These are phyloP conservation scores for Bimuria novae-zelandiae DNA, from an alignment of 2,329 filamentous ascomycete species.

Conservation along the genomic window DNA sequence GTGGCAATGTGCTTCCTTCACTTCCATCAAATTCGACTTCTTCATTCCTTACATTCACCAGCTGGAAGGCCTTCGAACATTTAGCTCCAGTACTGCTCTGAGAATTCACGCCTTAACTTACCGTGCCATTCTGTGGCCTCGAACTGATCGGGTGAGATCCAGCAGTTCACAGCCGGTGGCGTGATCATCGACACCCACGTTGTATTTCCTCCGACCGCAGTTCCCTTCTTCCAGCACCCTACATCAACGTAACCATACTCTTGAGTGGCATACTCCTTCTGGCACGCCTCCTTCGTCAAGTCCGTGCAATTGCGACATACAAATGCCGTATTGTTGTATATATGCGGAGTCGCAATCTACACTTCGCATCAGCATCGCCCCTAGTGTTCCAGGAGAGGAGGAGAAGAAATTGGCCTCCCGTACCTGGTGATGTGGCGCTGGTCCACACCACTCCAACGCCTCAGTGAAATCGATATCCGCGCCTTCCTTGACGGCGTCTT, in stretches of 20 bases:
- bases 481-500: slow-evolving; percentile 1
- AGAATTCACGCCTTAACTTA: neutral
- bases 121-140: slow-evolving; percentile 3
- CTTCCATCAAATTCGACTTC: neutral
- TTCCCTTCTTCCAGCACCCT: slow-evolving; percentile 3
- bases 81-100: neutral
- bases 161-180: neutral
- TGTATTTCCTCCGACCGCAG: neutral
- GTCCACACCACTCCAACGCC: neutral
- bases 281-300: neutral
- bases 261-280: neutral
- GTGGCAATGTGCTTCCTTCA: too few species aligned
- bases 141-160: slow-evolving; percentile 2
- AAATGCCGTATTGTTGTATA: neutral
- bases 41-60: neutral
- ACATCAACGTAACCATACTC: slow-evolving; percentile 3
- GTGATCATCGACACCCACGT: slow-evolving; percentile 4
- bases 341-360: neutral
- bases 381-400: neutral
- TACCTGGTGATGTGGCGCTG: slow-evolving; percentile 4
- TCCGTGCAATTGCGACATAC: slow-evolving; percentile 5
- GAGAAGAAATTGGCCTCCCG: too few species aligned
- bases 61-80: neutral
- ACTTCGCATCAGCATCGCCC: neutral
- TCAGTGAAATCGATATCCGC: slow-evolving; percentile 1